phyloP scores from a whole-genome alignment of 176 grass and related monocot species.

The Aegilops bicornis region DNA sequence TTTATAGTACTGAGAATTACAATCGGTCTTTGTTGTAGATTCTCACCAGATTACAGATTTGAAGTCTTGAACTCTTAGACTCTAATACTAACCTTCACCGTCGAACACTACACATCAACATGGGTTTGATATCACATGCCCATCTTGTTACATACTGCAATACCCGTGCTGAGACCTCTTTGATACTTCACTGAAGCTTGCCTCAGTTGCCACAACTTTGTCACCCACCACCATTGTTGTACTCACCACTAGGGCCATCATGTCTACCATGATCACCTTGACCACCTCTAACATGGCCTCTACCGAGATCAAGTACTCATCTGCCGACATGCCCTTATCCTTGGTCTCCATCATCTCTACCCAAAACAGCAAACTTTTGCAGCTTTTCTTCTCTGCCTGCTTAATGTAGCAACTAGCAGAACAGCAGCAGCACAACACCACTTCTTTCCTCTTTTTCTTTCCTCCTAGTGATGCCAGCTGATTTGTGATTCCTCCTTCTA shows the following conservation, averaged over 20 bases:
- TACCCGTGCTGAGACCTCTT: background rate
- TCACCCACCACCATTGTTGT: background rate
- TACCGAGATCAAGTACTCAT: background rate
- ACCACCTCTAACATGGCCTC: background rate
- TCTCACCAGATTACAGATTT: background rate
- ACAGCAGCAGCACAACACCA: background rate
- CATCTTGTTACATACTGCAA: background rate
- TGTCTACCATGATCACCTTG: background rate
- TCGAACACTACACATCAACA: background rate
- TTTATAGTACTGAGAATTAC: background rate
- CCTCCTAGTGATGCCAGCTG: background rate
- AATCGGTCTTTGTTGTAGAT: background rate
- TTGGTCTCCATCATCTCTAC: background rate
- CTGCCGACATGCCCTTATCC: background rate
- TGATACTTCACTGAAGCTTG: background rate
- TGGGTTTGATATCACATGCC: background rate
- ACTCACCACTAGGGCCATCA: background rate
- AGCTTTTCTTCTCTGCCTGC: background rate
- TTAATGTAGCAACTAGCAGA: background rate
- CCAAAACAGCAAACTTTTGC: background rate
- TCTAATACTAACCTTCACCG: background rate
- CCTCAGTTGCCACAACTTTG: background rate
- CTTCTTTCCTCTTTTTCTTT: background rate
- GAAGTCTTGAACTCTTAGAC: background rate
- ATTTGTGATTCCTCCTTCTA: background rate